These are phyloP conservation scores for Torulaspora gathmanii DNA, from an alignment of 805 yeast genomes.

Conservation along the genomic window DNA sequence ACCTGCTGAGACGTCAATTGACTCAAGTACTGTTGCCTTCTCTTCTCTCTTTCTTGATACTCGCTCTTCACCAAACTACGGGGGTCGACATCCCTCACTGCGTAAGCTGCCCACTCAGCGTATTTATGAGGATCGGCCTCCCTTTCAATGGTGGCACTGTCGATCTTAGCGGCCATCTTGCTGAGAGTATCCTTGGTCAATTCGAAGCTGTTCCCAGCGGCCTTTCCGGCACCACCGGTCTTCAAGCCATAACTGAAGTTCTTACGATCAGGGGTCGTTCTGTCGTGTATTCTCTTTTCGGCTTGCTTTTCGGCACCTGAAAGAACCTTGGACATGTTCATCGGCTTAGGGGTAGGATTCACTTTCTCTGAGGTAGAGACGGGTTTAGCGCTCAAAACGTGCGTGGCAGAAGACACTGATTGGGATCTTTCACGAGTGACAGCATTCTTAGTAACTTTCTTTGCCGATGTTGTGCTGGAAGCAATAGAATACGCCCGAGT, in stretches of 20 bases:
- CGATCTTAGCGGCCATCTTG: slow-evolving; percentile 13
- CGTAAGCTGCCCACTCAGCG: slow-evolving; percentile 42
- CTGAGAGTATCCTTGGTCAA: slow-evolving; percentile 22
- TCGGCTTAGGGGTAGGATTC: slow-evolving; percentile 14
- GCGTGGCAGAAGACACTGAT: slow-evolving; percentile 16
- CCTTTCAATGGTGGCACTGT: slow-evolving; percentile 52
- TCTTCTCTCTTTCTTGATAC: slow-evolving; percentile 41
- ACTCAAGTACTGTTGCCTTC: slow-evolving; percentile 29
- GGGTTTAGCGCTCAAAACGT: slow-evolving; percentile 9
- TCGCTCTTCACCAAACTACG: slow-evolving; percentile 37
- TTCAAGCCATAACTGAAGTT: slow-evolving; percentile 22
- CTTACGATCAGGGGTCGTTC: slow-evolving; percentile 17
- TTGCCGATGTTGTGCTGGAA: slow-evolving; percentile 13
- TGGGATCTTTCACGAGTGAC: slow-evolving; percentile 10
- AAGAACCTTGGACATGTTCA: slow-evolving; percentile 30
- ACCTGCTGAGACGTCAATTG: slow-evolving; percentile 38
- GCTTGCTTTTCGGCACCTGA: slow-evolving; percentile 32
- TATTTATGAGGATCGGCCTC: slow-evolving; percentile 48
- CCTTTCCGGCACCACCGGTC: slow-evolving; percentile 23
- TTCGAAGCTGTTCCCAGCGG: slow-evolving; percentile 21
- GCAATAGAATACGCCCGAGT: slow-evolving; percentile 30
- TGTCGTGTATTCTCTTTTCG: slow-evolving; percentile 24
- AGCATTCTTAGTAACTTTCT: slow-evolving; percentile 4
- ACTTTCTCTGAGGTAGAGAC: slow-evolving; percentile 1
- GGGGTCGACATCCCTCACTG: slow-evolving; percentile 39